These are phyloP conservation scores for Musa itinerans DNA, from an alignment of 176 grass and related monocot genomes.

Conservation along the genomic window DNA sequence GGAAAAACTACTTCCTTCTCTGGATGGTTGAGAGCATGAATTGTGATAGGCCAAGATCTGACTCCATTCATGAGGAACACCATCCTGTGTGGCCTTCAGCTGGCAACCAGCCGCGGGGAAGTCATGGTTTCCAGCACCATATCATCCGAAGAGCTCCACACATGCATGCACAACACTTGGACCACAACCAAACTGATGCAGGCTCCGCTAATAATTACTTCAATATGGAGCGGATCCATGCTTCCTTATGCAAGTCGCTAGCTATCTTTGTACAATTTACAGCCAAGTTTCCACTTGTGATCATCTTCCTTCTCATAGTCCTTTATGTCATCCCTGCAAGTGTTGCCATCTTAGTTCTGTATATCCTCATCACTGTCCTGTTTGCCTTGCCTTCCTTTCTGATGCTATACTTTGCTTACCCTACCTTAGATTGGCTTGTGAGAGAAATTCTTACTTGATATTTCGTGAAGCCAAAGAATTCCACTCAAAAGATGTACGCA, in stretches of 20 bases:
- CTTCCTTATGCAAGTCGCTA: constrained; percentile 45
- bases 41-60: constrained; percentile 39
- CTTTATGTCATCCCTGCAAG: constrained; percentile 70
- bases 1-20: constrained; percentile 82
- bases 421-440: background rate
- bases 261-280: constrained; percentile 56
- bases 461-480: background rate
- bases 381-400: constrained; percentile 72
- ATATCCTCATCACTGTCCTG: constrained; percentile 52
- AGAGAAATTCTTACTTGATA: constrained; percentile 1
- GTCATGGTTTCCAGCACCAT: constrained; percentile 15
- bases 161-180: constrained; percentile 6
- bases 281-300: constrained; percentile 62
- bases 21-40: constrained; percentile 95
- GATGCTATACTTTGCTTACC: constrained; percentile 28
- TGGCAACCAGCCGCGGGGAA: constrained; percentile 4
- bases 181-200: constrained; percentile 10
- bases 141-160: constrained; percentile 10
- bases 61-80: constrained; percentile 19
- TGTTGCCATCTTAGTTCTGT: constrained; percentile 42
- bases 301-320: constrained; percentile 77
- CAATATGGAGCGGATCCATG: constrained; percentile 48
- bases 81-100: background rate
- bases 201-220: constrained; percentile 23
- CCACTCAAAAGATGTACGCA: too few species aligned